Evolutionary conservation across 2,329 filamentous ascomycete genomes (phyloP), one percentile per base, ranked within the genome.

Genomic region (Penicillium sp.): DNA sequence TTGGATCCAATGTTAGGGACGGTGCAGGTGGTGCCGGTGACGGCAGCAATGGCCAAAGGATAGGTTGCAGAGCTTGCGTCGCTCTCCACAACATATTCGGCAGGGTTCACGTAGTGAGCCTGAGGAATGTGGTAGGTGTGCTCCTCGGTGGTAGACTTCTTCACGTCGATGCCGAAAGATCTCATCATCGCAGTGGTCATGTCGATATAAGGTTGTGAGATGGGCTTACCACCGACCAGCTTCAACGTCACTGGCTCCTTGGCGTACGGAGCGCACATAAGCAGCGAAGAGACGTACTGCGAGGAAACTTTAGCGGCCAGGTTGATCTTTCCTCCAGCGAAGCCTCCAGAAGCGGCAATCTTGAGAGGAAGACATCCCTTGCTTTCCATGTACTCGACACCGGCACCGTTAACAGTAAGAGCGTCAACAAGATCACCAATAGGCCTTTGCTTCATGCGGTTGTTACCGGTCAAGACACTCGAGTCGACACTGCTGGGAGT

Each of bases 121-220:
- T 89, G 87, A 2, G 94, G 94, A 56, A 99, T 96, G 73, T 96
- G 88, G 76, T 99, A 99, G 6, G 93, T 96, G 72, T 97, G 89
- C 45, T 88, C 84, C 68, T 97, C 92, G 3, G 85, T 88, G 33
- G 84, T 76, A 9, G 93, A 96, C 66, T 85, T 86, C 61, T 86
- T 82, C 13, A 97, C 94, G 39, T 86, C 75, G 41, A 99, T 85
- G 49, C 94, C 94, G 70, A 99, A 99, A 2, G 89, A 84, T 54
- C 84, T 83, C 94, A 99, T 99, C 93, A 99, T 99, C 17, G 92
- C 85, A 53, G 96, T 92, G 2, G 94, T 99, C 93, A 99, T 97
- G 73, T 99, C 92, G 69, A 99, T 97, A 74, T 99, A 99, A 2
- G 88, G 87, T 73, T 97, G 93, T 1, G 93, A 97, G 64, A 99